Base-by-base conservation (phyloP, 805 yeast species). In the Metschnikowia aberdeeniae region DNA sequence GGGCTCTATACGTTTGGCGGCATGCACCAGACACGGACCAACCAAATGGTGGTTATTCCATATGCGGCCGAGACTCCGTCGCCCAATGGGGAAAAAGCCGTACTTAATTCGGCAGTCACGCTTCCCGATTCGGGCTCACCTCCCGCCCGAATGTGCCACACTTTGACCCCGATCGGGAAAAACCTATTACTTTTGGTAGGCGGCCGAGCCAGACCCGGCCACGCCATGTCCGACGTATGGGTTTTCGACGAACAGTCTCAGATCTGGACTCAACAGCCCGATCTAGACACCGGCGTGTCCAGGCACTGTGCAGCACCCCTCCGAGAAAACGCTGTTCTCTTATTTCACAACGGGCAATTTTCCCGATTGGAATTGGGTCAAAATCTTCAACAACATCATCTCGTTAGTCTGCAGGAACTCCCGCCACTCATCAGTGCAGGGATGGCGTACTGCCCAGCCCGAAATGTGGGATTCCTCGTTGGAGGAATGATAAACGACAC, bases 171-270 rank as follows among this genome's bases (percentile, higher is more conserved):
- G 0, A 32, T 76, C 1, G 53, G 47, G 2, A 52, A 58, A 11
- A 57, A 59, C 1, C 57, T 54, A 0, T 35, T 66, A 1, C 36
- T 82, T 1, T 49, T 84, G 3, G 63, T 78, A 29, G 95, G 93
- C 3, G 95, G 95, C 3, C 72, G 95, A 49, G 63, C 73, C 2
- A 72, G 80, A 1, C 95, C 95, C 0, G 73, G 75, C 2, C 58
- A 61, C 8, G 63, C 69, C 0, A 58, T 77, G 32, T 44, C 43
- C 4, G 74, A 70, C 44, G 62, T 64, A 0, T 66, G 67, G 58
- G 44, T 46, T 27, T 51, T 44, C 19, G 30, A 45, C 13, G 43
- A 43, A 2, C 50, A 54, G 26, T 43, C 13, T 3, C 17, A 44
- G 3, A 30, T 42, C 4, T 84, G 89, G 89, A 42, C 35, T 1